These are phyloP conservation scores for Vanrija pseudolonga DNA, from an alignment of 1,284 basidiomycete species.

Conservation along the genomic window DNA sequence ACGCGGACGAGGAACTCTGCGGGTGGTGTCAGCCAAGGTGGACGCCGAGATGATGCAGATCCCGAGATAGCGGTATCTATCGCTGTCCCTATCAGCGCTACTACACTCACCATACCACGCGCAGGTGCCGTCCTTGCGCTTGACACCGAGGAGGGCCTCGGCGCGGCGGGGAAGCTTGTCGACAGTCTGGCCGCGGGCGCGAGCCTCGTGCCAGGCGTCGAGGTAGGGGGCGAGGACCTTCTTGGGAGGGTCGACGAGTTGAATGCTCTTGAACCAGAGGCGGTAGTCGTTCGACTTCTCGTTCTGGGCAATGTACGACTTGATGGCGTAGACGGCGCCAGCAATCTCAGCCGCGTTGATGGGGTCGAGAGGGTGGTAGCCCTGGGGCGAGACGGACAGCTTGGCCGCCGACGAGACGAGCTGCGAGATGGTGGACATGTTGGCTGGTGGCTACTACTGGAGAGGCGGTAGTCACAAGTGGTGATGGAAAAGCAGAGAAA, in stretches of 20 bases:
- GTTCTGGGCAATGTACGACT: not conserved
- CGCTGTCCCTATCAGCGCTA: not conserved
- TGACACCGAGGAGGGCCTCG: conserved; percentile 21
- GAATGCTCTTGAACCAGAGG: conserved; percentile 36
- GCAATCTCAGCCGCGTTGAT: conserved; percentile 49
- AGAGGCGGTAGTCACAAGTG: no score
- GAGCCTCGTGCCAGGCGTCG: conserved; percentile 12
- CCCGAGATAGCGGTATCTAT: not conserved
- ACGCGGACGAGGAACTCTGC: conserved; percentile 13
- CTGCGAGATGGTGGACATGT: no score
- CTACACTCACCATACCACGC: conserved; percentile 20
- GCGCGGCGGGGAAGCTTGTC: conserved; percentile 13
- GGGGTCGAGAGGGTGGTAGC: conserved; percentile 49
- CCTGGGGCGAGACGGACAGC: not conserved
- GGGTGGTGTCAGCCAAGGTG: not conserved
- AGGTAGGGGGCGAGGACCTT: conserved; percentile 29
- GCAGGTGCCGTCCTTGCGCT: conserved; percentile 2
- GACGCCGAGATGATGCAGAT: not conserved
- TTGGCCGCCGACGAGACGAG: no score
- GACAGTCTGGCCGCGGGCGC: not conserved
- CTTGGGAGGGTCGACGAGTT: conserved; percentile 32
- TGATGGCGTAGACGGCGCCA: conserved; percentile 19
- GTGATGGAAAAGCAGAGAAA: no score
- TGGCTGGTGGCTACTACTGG: no score
- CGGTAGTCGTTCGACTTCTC: conserved; percentile 10